phyloP scores from a whole-genome alignment of 2,329 filamentous ascomycete genomes.

The Clonostachys byssicola region DNA sequence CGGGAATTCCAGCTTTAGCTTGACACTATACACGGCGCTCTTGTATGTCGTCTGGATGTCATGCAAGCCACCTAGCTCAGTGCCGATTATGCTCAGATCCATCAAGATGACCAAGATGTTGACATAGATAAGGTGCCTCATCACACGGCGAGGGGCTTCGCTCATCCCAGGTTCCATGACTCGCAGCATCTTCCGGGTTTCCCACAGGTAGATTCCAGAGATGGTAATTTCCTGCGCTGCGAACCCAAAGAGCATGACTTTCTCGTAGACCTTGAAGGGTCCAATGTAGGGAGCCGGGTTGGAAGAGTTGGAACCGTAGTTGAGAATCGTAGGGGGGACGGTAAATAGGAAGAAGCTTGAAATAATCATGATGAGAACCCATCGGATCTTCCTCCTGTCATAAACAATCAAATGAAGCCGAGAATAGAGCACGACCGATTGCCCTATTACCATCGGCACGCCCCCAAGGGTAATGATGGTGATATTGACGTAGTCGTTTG shows the following conservation, averaged over 20 bases:
- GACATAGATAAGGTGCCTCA: slow-evolving; percentile 28
- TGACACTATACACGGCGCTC: slow-evolving; percentile 23
- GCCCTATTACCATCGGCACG: slow-evolving; percentile 48
- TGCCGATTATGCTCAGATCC: slow-evolving; percentile 21
- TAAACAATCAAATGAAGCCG: slow-evolving; percentile 53
- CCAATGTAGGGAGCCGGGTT: slow-evolving; percentile 9
- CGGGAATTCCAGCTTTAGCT: slow-evolving; percentile 28
- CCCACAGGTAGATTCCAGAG: slow-evolving; percentile 47
- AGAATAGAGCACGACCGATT: slow-evolving; percentile 55
- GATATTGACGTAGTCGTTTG: background rate
- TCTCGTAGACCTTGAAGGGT: slow-evolving; percentile 43
- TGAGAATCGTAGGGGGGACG: slow-evolving; percentile 47
- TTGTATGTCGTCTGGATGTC: slow-evolving; percentile 15
- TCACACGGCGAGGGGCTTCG: background rate
- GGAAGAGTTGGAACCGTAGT: slow-evolving; percentile 40
- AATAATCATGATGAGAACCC: slow-evolving; percentile 60
- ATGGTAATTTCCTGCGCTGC: slow-evolving; percentile 51
- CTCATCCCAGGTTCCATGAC: background rate
- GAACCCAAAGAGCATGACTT: slow-evolving; percentile 51
- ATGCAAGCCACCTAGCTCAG: slow-evolving; percentile 16
- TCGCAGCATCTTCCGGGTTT: slow-evolving; percentile 39
- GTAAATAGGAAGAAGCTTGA: slow-evolving; percentile 47
- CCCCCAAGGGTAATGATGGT: slow-evolving; percentile 6
- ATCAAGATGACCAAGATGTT: slow-evolving; percentile 30
- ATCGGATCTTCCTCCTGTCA: slow-evolving; percentile 40